Percentiles rank a stretch among this genome's conserved stretches.
Evolutionary conservation across 2,329 filamentous ascomycete genomes (phyloP).

Genomic region (Epichloe amarillans): DNA sequence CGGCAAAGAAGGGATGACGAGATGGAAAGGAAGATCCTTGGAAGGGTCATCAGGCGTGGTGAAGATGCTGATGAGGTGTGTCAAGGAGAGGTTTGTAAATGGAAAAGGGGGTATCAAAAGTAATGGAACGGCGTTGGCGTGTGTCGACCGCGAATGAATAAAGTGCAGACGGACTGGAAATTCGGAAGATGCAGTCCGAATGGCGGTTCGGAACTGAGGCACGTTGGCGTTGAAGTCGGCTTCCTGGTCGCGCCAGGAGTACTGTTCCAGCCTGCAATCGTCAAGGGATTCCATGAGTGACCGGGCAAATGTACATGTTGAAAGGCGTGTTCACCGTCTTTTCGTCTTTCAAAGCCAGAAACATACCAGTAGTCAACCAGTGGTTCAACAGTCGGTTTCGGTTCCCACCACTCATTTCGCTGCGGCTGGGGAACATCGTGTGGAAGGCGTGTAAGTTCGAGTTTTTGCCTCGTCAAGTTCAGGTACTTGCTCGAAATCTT

Average conservation of each 20-base stretch:
- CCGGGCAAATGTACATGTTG: too few relatives aligned
- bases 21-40: conserved; percentile 42
- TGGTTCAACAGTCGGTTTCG: conserved; percentile 48
- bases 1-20: conserved; percentile 53
- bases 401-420: conserved; percentile 41
- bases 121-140: conserved; percentile 44
- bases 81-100: conserved; percentile 47
- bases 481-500: conserved; percentile 56
- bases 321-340: not conserved
- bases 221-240: conserved; percentile 40
- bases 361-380: conserved; percentile 51
- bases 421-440: conserved; percentile 38
- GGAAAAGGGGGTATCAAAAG: conserved; percentile 54
- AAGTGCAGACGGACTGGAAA: conserved; percentile 46
- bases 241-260: conserved; percentile 51
- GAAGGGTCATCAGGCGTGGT: conserved; percentile 36
- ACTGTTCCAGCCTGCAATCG: conserved; percentile 45
- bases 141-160: conserved; percentile 43
- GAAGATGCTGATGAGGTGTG: conserved; percentile 40
- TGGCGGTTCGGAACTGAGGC: conserved; percentile 50
- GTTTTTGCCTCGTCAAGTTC: conserved; percentile 52
- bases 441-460: conserved; percentile 52
- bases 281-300: not conserved
- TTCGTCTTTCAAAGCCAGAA: not conserved
- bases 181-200: conserved; percentile 28